phyloP scores from a whole-genome alignment of 2,329 filamentous ascomycete species.

The Fusarium sp. region DNA sequence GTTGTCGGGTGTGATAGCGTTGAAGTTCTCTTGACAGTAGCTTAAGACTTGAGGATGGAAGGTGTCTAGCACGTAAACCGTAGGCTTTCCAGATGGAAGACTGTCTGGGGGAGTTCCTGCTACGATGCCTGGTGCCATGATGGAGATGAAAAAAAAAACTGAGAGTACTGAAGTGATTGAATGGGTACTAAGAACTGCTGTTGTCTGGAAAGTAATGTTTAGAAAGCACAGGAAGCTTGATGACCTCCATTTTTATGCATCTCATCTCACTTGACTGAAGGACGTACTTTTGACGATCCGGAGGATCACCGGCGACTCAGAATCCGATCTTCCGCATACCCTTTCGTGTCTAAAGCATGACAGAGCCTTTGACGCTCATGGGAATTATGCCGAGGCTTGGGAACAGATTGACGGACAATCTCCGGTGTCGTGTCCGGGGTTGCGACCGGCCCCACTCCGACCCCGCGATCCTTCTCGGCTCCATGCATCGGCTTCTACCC shows the following conservation, averaged over 20 bases:
- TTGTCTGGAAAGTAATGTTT: neutral
- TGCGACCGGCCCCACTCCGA: slow-evolving; percentile 23
- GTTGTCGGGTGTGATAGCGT: slow-evolving; percentile 56
- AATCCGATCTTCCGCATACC: neutral
- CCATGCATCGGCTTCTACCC: slow-evolving; percentile 1
- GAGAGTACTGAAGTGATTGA: neutral
- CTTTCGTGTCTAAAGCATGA: neutral
- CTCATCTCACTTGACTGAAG: rapidly evolving
- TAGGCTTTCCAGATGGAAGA: slow-evolving; percentile 50
- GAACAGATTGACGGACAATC: neutral
- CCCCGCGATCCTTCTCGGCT: slow-evolving; percentile 13
- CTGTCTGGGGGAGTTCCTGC: slow-evolving; percentile 13
- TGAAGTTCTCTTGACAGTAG: slow-evolving; percentile 57
- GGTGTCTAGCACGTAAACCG: slow-evolving; percentile 58
- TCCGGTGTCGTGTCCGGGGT: slow-evolving; percentile 3
- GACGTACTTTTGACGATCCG: neutral
- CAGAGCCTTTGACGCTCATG: neutral
- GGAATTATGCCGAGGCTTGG: neutral
- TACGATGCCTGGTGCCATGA: slow-evolving; percentile 29
- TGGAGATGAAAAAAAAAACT: neutral
- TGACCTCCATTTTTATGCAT: slow-evolving; percentile 29
- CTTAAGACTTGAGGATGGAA: slow-evolving; percentile 57
- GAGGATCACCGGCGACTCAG: neutral
- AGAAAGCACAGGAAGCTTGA: neutral
- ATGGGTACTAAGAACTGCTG: neutral